phyloP scores from a whole-genome alignment of 108 stramenopile species.

The Thalassiosira profunda region DNA sequence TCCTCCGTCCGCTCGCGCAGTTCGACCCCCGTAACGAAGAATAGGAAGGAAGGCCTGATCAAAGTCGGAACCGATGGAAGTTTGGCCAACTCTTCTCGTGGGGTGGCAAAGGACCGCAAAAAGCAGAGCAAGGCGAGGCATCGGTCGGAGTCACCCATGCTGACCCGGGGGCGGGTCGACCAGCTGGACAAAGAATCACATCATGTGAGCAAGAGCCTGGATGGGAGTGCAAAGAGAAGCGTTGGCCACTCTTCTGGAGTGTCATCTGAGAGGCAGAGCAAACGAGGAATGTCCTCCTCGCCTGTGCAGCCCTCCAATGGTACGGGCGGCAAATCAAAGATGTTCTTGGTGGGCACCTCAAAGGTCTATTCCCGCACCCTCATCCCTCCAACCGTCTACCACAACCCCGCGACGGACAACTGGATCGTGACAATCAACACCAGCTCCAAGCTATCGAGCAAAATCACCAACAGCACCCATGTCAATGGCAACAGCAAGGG shows the following conservation, averaged over 20 bases:
- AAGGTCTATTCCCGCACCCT: conserved; percentile 70
- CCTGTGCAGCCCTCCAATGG: no score
- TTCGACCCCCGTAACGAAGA: no score
- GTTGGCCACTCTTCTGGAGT: not conserved
- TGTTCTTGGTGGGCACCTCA: conserved; percentile 20
- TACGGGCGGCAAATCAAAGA: not conserved
- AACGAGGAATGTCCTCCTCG: no score
- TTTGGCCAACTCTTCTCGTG: no score
- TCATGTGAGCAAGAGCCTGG: not conserved
- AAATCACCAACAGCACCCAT: conserved; percentile 56
- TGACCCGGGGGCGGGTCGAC: not conserved
- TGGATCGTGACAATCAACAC: conserved; percentile 91
- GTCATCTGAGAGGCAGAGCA: not conserved
- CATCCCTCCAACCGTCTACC: conserved; percentile 78
- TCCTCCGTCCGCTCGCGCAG: no score
- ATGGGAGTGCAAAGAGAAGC: not conserved
- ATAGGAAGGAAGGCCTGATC: no score
- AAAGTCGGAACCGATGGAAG: no score
- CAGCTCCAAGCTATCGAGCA: conserved; percentile 57
- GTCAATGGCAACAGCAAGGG: conserved; percentile 44
- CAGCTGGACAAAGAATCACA: not conserved
- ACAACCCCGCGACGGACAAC: conserved; percentile 80
- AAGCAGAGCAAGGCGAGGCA: no score
- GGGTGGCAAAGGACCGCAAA: no score
- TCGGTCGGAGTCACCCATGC: no score